Percentiles rank a stretch among this genome's conserved stretches.
These are phyloP conservation scores for Camellia japonica DNA, from an alignment of 148 eudicot genomes.

Conservation along the genomic window DNA sequence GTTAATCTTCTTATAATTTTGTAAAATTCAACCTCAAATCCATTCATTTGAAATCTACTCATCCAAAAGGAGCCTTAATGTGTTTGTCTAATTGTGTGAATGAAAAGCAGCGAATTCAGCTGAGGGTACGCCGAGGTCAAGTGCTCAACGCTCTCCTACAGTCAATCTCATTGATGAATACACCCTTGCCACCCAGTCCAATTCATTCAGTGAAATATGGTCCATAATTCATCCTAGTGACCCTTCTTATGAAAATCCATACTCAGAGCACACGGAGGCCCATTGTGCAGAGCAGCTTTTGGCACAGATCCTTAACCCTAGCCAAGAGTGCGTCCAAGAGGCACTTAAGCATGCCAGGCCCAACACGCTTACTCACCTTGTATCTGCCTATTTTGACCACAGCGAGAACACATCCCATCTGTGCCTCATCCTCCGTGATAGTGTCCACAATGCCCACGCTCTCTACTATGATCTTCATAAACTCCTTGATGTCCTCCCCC, in stretches of 20 bases:
- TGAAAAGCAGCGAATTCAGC: slow-evolving; percentile 49
- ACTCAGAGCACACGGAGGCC: slow-evolving; percentile 30
- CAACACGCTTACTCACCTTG: slow-evolving; percentile 52
- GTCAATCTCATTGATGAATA: slow-evolving; percentile 63
- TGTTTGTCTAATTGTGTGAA: slow-evolving; percentile 1
- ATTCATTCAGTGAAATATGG: slow-evolving; percentile 68
- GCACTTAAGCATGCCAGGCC: slow-evolving; percentile 40
- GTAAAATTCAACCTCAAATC: too few relatives aligned
- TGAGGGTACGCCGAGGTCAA: slow-evolving; percentile 57
- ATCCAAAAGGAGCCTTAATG: background rate
- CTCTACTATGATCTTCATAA: slow-evolving; percentile 45
- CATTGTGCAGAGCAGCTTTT: slow-evolving; percentile 29
- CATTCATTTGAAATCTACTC: background rate
- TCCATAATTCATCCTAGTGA: slow-evolving; percentile 37
- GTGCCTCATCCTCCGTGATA: slow-evolving; percentile 46
- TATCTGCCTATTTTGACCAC: slow-evolving; percentile 58
- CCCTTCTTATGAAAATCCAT: slow-evolving; percentile 12
- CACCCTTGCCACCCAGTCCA: slow-evolving; percentile 52
- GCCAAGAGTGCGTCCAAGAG: slow-evolving; percentile 44
- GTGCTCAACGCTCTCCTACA: slow-evolving; percentile 57
- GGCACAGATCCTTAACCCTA: slow-evolving; percentile 63
- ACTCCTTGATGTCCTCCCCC: slow-evolving; percentile 55
- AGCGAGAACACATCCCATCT: slow-evolving; percentile 58
- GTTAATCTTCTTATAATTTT: too few relatives aligned
- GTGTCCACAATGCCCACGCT: slow-evolving; percentile 44